These are phyloP conservation scores for Penicillium thymicola DNA, from an alignment of 2,329 filamentous ascomycete genomes.

Conservation along the genomic window DNA sequence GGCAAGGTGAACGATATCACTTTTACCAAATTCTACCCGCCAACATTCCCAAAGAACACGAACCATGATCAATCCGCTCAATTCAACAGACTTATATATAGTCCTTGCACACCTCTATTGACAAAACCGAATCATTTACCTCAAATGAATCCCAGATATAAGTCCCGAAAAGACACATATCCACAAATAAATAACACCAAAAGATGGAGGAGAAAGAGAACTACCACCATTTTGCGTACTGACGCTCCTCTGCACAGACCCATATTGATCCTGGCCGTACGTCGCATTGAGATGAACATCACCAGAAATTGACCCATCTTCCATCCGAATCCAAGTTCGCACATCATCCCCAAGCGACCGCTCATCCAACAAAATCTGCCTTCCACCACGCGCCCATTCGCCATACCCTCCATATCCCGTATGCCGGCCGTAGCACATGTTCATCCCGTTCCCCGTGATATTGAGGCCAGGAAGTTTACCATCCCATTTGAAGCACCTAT, in stretches of 20 bases:
- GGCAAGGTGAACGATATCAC: background rate
- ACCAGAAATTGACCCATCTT: constrained; percentile 53
- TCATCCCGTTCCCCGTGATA: constrained; percentile 43
- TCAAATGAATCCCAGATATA: background rate
- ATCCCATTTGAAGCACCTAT: constrained; percentile 43
- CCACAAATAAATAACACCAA: background rate
- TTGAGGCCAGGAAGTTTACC: constrained; percentile 26
- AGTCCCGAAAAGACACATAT: background rate
- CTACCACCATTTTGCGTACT: background rate
- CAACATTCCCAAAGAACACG: background rate
- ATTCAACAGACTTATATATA: background rate
- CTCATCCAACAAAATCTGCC: constrained; percentile 53
- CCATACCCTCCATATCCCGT: constrained; percentile 70
- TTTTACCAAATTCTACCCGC: background rate
- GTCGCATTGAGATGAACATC: constrained; percentile 57
- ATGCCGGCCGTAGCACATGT: constrained; percentile 61
- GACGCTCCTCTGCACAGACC: background rate
- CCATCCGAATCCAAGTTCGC: constrained; percentile 61
- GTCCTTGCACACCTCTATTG: background rate
- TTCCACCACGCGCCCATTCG: constrained; percentile 58
- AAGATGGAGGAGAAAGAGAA: background rate
- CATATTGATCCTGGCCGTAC: constrained; percentile 56
- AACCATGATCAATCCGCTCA: background rate
- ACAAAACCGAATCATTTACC: background rate
- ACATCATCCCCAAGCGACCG: constrained; percentile 43